Evolutionary conservation across 2,329 filamentous ascomycete genomes (phyloP), one percentile per base, ranked within the genome.

Genomic region (Pyricularia sp.): DNA sequence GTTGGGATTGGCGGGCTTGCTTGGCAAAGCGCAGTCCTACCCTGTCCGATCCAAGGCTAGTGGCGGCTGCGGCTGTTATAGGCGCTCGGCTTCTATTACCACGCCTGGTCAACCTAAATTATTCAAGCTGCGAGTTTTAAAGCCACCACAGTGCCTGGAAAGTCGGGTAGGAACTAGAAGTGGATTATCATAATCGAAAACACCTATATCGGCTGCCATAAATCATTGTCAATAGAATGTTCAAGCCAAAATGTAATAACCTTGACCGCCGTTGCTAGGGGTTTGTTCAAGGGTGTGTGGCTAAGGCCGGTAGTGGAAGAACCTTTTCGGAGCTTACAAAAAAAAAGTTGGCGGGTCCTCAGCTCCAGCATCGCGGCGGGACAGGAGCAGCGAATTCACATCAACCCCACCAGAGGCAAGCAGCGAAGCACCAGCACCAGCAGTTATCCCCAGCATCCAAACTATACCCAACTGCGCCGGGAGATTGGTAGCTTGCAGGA

Each of bases 331-430:
- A 62, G 62, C 62, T 55, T 44, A n/a, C 16, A n/a, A 24, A 33
- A 57, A 40, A 57, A 63, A 33, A 63, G 12, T 33, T 12, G 44
- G 49, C 40, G 35, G 31, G 35, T 19, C 44, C 40, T 55, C 24
- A 31, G 33, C 62, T 63, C 62, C 22, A 24, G 19, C 60, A 44
- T 49, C 35, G 22, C 24, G 35, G 61, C 33, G 35, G 61, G 61
- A 44, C 40, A 24, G 26, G 16, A 62, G 31, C 31, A 62, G 10
- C 30, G 49, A 63, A 55, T 31, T 49, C 49, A 63, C 28, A 49
- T 49, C 40, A 55, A 63, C 62, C 62, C 62, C 62, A 63, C 62
- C 44, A 63, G 49, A 49, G n/a, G 10, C 62, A 57, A 57, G 26
- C 30, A n/a, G 19, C 28, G 26, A 63, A 63, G 62, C 44, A 31